Evolutionary conservation across 2,329 filamentous ascomycete species (phyloP).

Genomic region (Hortaea werneckii): DNA sequence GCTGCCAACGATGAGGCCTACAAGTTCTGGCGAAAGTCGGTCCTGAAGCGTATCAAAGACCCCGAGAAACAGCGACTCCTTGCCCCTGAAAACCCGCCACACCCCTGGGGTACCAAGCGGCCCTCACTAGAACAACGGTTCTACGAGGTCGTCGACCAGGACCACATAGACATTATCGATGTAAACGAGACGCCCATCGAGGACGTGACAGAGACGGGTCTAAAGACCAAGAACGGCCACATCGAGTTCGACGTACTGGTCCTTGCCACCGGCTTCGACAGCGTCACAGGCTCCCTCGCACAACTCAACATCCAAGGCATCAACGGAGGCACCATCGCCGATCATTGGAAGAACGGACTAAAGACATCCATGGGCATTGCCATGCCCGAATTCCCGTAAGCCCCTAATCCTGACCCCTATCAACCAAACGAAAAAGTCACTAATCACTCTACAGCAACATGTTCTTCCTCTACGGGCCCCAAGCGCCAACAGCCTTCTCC

Average conservation of each 20-base stretch:
- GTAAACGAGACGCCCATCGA: constrained; percentile 31
- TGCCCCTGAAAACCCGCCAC: constrained; percentile 42
- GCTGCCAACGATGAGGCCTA: constrained; percentile 31
- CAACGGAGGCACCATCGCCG: constrained; percentile 30
- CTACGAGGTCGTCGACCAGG: constrained; percentile 33
- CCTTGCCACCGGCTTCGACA: constrained; percentile 37
- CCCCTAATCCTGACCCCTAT: background rate
- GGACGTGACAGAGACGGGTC: constrained; percentile 29
- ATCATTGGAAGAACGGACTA: constrained; percentile 33
- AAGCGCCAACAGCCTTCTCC: constrained; percentile 37
- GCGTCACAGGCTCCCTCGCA: constrained; percentile 25
- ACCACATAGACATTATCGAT: constrained; percentile 32
- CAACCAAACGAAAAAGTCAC: background rate
- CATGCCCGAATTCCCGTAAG: constrained; percentile 18
- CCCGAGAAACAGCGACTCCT: constrained; percentile 41
- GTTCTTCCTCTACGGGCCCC: constrained; percentile 36
- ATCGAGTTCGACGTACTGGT: constrained; percentile 35
- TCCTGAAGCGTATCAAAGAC: constrained; percentile 40
- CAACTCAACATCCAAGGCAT: constrained; percentile 27
- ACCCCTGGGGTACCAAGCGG: constrained; percentile 40
- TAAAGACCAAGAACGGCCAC: constrained; percentile 30
- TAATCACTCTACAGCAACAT: constrained; percentile 21
- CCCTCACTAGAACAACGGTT: constrained; percentile 36
- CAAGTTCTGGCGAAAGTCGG: constrained; percentile 29
- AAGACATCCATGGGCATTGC: constrained; percentile 32